Conservation (phyloP, 805 yeast species). For the baker's yeast (Saccharomyces cerevisiae) region DNA sequence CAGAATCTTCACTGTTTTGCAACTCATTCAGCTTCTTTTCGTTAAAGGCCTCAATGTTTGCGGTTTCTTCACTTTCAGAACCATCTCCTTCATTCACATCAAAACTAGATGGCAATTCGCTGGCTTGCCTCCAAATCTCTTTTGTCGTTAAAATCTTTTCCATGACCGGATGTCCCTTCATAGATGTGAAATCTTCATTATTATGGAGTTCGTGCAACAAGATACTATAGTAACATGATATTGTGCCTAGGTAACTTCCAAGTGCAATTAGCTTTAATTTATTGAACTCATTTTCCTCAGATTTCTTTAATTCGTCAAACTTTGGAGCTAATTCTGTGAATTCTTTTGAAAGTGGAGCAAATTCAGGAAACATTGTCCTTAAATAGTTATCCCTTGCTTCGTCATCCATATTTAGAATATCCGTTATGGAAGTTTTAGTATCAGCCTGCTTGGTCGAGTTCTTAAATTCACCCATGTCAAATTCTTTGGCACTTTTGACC, state of each 20-base stretch:
- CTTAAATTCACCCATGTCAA: conserved; percentile 34
- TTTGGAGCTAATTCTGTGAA: conserved; percentile 35
- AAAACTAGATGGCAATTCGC: conserved; percentile 36
- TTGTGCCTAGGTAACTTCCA: conserved; percentile 68
- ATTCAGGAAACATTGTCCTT: conserved; percentile 70
- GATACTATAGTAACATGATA: conserved; percentile 70
- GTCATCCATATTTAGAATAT: conserved; percentile 42
- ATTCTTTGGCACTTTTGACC: conserved; percentile 50
- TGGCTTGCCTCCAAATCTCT: conserved; percentile 86
- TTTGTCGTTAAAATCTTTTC: conserved; percentile 71
- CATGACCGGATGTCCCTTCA: conserved; percentile 90
- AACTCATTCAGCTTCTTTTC: conserved; percentile 18
- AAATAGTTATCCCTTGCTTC: conserved; percentile 48
- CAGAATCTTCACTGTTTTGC: conserved; percentile 19
- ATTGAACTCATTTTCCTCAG: conserved; percentile 30
- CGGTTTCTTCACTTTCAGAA: conserved; percentile 15
- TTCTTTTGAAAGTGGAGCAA: conserved; percentile 67
- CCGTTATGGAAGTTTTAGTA: conserved; percentile 32
- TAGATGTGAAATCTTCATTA: conserved; percentile 47
- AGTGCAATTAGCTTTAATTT: conserved; percentile 60
- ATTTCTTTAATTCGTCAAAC: conserved; percentile 32
- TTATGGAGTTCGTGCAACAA: conserved; percentile 48
- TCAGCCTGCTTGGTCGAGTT: conserved; percentile 27
- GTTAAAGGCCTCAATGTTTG: conserved; percentile 12
- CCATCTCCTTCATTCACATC: conserved; percentile 13